Evolutionary conservation across 2,329 filamentous ascomycete species (phyloP), one percentile per base, ranked within the genome.

Genomic region (Trichoderma guizhouense): DNA sequence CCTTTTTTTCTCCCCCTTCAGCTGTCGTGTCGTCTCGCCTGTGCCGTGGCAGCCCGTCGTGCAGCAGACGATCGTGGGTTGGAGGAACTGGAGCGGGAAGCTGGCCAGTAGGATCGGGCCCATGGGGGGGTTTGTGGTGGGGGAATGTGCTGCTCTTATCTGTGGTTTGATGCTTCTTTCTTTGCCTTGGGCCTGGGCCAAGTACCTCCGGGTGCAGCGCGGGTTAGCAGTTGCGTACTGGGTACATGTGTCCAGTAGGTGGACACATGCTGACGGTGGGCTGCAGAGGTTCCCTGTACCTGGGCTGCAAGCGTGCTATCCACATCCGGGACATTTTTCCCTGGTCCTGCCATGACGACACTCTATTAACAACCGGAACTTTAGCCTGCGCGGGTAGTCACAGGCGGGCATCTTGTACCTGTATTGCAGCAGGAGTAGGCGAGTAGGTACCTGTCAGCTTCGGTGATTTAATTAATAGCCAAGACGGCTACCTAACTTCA

Each of bases 1-100:
- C 18, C 18, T 57, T 43, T 55, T 28, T 58, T 43, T 43, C 11
- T 43, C 7, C 9, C 34, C 60, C 39, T 53, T 69, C 39, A 53
- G 55, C 57, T 69, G 66, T 62, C 57, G 66, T 69, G 66, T 69
- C 66, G 66, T 69, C 55, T 69, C 66, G 64, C 64, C 64, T 67
- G 61, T 51, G 61, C 61, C 61, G 64, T 67, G 51, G 34, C 64
- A 39, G 64, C 64, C 51, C 51, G 66, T 69, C 66, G 64, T 69
- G 66, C 66, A 69, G 66, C 36, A 69, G 55, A 69, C 34, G 66
- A 69, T 69, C 57, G 66, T 62, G 66, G 57, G 39, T 34, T 69
- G 36, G 39, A 61, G 66, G 55, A 69, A 51, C 43, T 51, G 43
- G 43, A 51, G 43, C 43, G n/a, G 43, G 43, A 51, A 21, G 26